A percentile compares a stretch with the other conserved stretches of the same genome.
These are phyloP conservation scores for Geotrichum siamense DNA, from an alignment of 1,139 yeast genomes.

Conservation along the genomic window DNA sequence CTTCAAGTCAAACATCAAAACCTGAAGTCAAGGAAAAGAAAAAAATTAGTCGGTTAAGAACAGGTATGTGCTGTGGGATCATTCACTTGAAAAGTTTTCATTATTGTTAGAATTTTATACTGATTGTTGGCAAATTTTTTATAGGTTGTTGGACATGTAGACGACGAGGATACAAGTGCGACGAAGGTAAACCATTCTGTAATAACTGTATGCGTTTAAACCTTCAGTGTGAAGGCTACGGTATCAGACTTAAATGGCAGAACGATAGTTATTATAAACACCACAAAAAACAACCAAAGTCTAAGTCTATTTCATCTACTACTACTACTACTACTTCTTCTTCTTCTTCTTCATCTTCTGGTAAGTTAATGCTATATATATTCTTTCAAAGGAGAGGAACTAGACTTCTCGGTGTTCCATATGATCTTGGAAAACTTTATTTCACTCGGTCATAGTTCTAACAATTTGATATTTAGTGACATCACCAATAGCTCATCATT, in stretches of 20 bases:
- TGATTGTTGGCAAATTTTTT: not conserved
- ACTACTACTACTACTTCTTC: too few relatives aligned
- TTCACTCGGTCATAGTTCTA: too few relatives aligned
- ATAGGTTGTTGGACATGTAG: slow-evolving; percentile 64
- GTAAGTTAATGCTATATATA: too few relatives aligned
- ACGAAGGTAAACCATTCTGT: slow-evolving; percentile 44
- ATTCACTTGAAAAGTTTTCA: too few relatives aligned
- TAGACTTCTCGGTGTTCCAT: too few relatives aligned
- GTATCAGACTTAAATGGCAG: slow-evolving; percentile 29
- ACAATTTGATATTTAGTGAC: too few relatives aligned
- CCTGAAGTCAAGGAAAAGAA: slow-evolving; percentile 19
- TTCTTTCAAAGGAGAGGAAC: too few relatives aligned
- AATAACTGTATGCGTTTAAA: slow-evolving; percentile 21
- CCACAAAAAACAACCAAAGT: not conserved
- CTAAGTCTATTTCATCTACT: too few relatives aligned
- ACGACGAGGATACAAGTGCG: slow-evolving; percentile 75
- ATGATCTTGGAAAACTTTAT: too few relatives aligned
- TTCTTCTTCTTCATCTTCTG: too few relatives aligned
- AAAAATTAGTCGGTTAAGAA: slow-evolving; percentile 26
- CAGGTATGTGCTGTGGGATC: slow-evolving; percentile 13
- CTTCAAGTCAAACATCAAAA: not conserved
- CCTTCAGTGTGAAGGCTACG: slow-evolving; percentile 28
- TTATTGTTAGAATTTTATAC: not conserved
- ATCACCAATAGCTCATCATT: too few relatives aligned
- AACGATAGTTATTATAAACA: slow-evolving; percentile 15